These are phyloP conservation scores for Trichoderma simmonsii DNA, from an alignment of 2,329 filamentous ascomycete genomes.

Conservation along the genomic window DNA sequence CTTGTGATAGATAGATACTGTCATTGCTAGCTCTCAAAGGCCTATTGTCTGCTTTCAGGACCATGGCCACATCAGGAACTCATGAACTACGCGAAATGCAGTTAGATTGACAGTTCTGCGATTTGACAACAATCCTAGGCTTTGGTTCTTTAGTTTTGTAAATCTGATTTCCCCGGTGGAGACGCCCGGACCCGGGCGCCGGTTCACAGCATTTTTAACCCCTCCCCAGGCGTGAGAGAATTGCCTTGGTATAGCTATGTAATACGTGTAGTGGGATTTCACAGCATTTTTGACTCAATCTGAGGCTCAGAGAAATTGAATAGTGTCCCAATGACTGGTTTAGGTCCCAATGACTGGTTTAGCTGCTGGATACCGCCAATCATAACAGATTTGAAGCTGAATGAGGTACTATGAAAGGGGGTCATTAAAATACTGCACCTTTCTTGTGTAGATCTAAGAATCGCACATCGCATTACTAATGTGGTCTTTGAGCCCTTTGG, in stretches of 20 bases:
- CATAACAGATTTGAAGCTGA: not conserved
- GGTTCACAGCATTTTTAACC: not conserved
- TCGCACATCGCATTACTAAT: not conserved
- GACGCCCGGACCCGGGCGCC: no score
- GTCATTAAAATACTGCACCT: not conserved
- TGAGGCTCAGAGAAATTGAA: not conserved
- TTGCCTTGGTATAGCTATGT: not conserved
- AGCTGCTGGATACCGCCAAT: not conserved
- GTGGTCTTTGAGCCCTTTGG: not conserved
- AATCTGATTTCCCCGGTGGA: no score
- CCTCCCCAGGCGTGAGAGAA: not conserved
- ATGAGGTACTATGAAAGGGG: not conserved
- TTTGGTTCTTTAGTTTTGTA: no score
- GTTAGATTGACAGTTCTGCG: not conserved
- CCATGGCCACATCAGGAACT: no score
- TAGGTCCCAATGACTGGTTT: no score
- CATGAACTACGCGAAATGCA: no score
- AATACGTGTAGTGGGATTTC: not conserved
- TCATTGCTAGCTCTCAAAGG: not conserved
- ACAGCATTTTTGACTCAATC: not conserved
- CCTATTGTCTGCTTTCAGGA: not conserved
- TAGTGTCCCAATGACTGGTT: not conserved
- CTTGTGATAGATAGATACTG: not conserved
- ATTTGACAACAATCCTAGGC: no score
- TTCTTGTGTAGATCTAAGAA: not conserved